These are phyloP conservation scores for Botryotinia convoluta DNA, from an alignment of 2,329 filamentous ascomycete genomes.

Conservation along the genomic window DNA sequence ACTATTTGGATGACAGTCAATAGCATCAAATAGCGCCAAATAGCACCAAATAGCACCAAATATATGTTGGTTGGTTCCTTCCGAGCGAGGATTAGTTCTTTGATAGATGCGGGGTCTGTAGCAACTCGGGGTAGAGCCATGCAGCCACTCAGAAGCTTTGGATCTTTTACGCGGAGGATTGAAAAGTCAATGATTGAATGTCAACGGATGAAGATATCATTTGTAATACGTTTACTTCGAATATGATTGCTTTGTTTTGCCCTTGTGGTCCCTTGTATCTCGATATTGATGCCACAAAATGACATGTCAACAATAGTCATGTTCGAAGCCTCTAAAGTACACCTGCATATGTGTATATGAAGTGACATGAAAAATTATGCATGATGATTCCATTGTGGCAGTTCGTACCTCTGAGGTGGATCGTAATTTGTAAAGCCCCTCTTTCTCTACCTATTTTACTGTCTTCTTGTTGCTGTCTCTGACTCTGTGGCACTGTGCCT, in stretches of 20 bases:
- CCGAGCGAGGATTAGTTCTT: slow-evolving; percentile 2
- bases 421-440: not conserved
- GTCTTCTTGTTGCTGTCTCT: not conserved
- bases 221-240: not conserved
- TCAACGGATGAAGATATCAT: not conserved
- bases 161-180: not conserved
- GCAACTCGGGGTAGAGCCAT: slow-evolving; percentile 7
- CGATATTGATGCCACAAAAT: not conserved
- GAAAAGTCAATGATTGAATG: not conserved
- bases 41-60: not conserved
- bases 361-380: not conserved
- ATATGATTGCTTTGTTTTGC: not conserved
- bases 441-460: not conserved
- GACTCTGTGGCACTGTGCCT: not conserved
- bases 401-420: not conserved
- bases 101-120: not conserved
- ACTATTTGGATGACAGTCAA: not conserved
- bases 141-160: not conserved
- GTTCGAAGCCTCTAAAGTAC: not conserved
- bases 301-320: not conserved
- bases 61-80: not conserved
- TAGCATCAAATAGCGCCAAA: not conserved
- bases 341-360: not conserved
- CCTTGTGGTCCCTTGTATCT: not conserved
- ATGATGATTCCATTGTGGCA: not conserved